Evolutionary conservation across 2,329 filamentous ascomycete species (phyloP), one percentile per base, ranked within the genome.

Genomic region (Fusarium paranaense): DNA sequence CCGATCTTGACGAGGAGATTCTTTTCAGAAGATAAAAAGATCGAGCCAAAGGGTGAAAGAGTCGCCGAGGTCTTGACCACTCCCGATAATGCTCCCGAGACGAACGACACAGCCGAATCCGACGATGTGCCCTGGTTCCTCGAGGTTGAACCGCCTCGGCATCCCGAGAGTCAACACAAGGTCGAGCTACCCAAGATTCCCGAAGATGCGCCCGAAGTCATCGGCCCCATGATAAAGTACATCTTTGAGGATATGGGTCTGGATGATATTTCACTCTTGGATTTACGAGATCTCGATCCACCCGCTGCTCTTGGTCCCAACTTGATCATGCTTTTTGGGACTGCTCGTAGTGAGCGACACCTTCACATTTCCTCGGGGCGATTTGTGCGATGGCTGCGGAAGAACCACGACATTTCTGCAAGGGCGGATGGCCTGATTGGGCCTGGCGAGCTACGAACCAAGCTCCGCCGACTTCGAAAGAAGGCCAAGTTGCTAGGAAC

Each of bases 311-410:
- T 99, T 2, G 97, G 97, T 2, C 90, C 94, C 2, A 95, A 96
- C 78, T 88, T 98, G 32, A 88, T 99, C 63, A 98, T 98, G 97
- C 84, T 99, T 33, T 91, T 99, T 73, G 95, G 93, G 45, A 98
- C 95, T 10, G 94, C 96, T 16, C 92, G 97, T 67, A 97, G 94
- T 78, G 94, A 98, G 82, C 95, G 96, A 62, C 97, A 99, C 84
- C 86, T 99, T 38, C 96, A 98, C 80, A 93, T 98, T 25, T 94
- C 94, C 1, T 95, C 95, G 0, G 95, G 97, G 79, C 91, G 95
- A n/a, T 89, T 98, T 30, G 94, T 95, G 73, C 90, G 96, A 67
- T 98, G 94, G 93, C 85, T 98, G 52, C 89, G 95, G 62, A 91
- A 89, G 47, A 89, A 91, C 14, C 90, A 94, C 82, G 91, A 91